A percentile compares a stretch with the other conserved stretches of the same genome.
These are phyloP conservation scores for Lobosporangium transversale DNA, from an alignment of 192 early-diverging fungal species.

Conservation along the genomic window DNA sequence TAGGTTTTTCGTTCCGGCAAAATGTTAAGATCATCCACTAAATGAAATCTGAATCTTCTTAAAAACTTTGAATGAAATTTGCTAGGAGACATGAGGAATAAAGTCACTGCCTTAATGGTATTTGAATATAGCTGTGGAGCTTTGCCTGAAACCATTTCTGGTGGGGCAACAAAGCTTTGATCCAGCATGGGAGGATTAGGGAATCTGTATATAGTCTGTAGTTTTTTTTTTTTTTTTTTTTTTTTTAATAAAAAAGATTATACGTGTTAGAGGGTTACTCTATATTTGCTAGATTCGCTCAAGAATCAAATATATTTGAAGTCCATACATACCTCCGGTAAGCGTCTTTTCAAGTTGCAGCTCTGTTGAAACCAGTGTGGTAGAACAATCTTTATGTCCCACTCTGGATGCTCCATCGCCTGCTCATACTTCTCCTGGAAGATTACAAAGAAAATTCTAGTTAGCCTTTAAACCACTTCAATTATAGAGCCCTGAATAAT, in stretches of 20 bases:
- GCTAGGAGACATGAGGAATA: constrained; percentile 24
- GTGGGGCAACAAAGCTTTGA: neutral
- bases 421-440: constrained; percentile 58
- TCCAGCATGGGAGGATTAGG: constrained; percentile 46
- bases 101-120: constrained; percentile 16
- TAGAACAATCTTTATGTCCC: constrained; percentile 68
- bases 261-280: neutral
- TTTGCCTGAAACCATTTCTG: neutral
- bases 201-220: constrained; percentile 40
- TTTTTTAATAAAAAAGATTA: constrained; percentile 9
- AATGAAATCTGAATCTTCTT: constrained; percentile 1
- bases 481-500: too few species aligned
- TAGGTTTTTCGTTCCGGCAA: constrained; percentile 11
- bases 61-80: neutral
- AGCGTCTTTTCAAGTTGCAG: constrained; percentile 59
- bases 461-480: too few species aligned
- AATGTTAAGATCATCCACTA: constrained; percentile 25
- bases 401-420: constrained; percentile 53
- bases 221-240: too few species aligned
- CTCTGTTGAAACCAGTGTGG: constrained; percentile 82
- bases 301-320: neutral
- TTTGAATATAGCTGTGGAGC: constrained; percentile 36
- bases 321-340: constrained; percentile 58
- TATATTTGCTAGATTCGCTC: neutral
- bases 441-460: neutral